Evolutionary conservation across 2,329 filamentous ascomycete species (phyloP).

Genomic region (Chaetomium globosum): DNA sequence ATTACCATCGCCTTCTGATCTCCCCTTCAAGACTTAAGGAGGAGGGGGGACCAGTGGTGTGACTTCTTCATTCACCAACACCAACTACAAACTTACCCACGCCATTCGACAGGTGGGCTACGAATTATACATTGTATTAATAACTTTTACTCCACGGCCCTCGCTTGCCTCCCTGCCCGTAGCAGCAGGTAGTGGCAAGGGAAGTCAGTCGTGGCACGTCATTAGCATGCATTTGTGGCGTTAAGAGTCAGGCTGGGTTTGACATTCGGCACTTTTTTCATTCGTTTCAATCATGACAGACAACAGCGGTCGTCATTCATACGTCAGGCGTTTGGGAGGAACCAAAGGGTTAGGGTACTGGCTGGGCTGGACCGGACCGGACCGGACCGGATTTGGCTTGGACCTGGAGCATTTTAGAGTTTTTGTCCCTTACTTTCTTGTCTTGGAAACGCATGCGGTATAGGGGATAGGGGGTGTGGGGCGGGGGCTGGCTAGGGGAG

Average conservation of each 20-base stretch:
- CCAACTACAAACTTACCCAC: neutral
- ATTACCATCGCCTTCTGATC: conserved; percentile 3
- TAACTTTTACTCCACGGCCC: conserved; percentile 4
- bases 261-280: neutral
- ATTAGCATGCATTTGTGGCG: conserved; percentile 13
- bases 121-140: conserved; percentile 11
- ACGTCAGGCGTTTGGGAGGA: conserved; percentile 7
- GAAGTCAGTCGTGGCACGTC: neutral
- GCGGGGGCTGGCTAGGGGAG: neutral
- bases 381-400: neutral
- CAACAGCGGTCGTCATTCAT: neutral
- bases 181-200: neutral
- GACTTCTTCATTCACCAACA: neutral
- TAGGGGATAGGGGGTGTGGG: neutral
- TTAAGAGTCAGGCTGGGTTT: neutral
- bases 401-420: conserved; percentile 7
- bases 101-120: neutral
- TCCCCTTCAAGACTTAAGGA: neutral
- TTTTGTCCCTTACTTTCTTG: neutral
- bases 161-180: neutral
- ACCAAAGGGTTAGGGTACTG: neutral
- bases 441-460: conserved; percentile 7
- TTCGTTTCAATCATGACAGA: neutral
- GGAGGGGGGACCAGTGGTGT: neutral
- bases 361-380: neutral